Base-by-base conservation (phyloP, 257 asterid species). In the Solanum paucissectum region DNA sequence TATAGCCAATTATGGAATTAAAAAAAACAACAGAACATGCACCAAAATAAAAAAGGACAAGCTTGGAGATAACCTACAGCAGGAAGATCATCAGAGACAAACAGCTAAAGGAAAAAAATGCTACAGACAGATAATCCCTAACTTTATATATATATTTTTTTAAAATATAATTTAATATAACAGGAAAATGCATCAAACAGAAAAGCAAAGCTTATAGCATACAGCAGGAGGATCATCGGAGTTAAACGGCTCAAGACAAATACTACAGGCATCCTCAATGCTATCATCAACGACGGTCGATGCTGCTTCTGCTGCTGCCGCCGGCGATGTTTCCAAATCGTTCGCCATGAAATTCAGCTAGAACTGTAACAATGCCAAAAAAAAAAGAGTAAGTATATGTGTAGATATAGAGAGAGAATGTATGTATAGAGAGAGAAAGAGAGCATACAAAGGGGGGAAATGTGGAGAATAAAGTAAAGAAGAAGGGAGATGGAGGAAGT, bases 231-330 rank as follows among this genome's bases (percentile, higher is more conserved):
- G 95, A 91, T 91, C 94, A 44, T 49, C 25, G 42, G 92, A 55
- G 84, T 75, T 87, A 85, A 91, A 92, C 87, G 94, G 93, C 85
- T 92, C 95, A 38, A 92, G 93, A 58, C 95, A 92, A 40, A 92
- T 92, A 89, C 93, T 91, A 62, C 95, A 92, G 12, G 90, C 94
- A 71, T 94, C 95, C 72, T 93, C 95, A 85, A 73, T 88, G 89
- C 88, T 60, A 42, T 92, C 98, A 52, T 90, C 95, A 18, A 16
- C 25, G 46, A 64, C 87, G 3, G 64, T 73, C 9, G 90, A 85
- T 25, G 86, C 49, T n/a, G 91, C 68, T 72, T 90, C 77, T 25
- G 91, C 68, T 72, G 91, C 77, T 25, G 29, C 7, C 75, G 72
- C 6, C 44, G 89, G 42, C 46, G 87, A 64, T 62, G 40, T 89